Base-by-base conservation (phyloP, 768 basidiomycete genomes). In the Amanita pseudoporphyria region DNA sequence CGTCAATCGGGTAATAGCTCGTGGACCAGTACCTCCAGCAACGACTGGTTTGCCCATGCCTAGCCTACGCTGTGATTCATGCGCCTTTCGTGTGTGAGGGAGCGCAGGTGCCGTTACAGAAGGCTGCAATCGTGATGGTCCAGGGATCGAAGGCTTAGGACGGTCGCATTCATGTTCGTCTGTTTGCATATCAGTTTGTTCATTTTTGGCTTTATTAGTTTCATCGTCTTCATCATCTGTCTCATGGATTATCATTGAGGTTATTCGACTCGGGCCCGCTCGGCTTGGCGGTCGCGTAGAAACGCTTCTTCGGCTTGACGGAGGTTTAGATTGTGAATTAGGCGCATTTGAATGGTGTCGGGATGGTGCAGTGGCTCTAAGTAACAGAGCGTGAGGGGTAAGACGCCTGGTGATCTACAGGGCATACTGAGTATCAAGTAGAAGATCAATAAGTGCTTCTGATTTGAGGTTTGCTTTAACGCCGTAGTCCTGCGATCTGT, bases 401-500 rank as follows among this genome's bases (percentile, higher is more conserved):
- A 31, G 32, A 24, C 33, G 10, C 16, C 12, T 28, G 21, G n/a
- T 1, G 42, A 26, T 49, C 21, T 19, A 16, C 38, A 28, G 44
- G 43, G 61, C 68, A 46, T 55, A 77, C 75, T 71, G 71, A 45
- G 72, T 74, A 56, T 82, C 78, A 12, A 86, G 67, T 22, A 90
- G 67, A 14, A 86, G 70, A 60, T 87, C 82, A 58, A 90, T 87
- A 54, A 90, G 69, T 41, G 78, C 81, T 58, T 87, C 84, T 19
- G 84, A 78, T 69, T 86, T 89, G 60, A 88, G 74, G 64, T 89
- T 89, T 39, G 87, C 87, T 65, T 77, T 85, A 53, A 90, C 78
- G 51, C 86, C 85, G 59, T 82, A 79, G 57, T 87, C 84, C 86
- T 90, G 48, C 22, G 47, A 42, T 53, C 36, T 36, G 48, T 30